phyloP scores from a whole-genome alignment of 345 rosid genomes.

The Sisymbrium altissimum region DNA sequence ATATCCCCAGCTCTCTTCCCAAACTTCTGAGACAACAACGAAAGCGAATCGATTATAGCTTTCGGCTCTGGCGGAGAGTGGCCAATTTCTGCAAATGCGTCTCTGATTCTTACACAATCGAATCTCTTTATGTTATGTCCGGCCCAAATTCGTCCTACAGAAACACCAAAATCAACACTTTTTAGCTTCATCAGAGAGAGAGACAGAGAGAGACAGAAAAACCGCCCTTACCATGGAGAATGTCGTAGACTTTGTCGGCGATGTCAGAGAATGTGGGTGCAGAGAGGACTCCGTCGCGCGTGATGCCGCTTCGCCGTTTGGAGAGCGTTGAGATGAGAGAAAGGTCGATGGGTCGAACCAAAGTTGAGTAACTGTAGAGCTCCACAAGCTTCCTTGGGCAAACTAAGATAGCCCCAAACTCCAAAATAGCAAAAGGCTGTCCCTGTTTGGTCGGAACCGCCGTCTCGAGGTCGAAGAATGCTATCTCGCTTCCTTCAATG shows the following conservation, averaged over 20 bases:
- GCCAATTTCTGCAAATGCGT: conserved; percentile 65
- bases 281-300: conserved; percentile 43
- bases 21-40: conserved; percentile 68
- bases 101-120: conserved; percentile 71
- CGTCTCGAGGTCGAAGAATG: conserved; percentile 81
- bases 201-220: not conserved
- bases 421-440: conserved; percentile 54
- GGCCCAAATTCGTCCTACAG: conserved; percentile 84
- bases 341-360: conserved; percentile 66
- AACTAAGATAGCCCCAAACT: conserved; percentile 86
- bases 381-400: conserved; percentile 73
- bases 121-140: conserved; percentile 85
- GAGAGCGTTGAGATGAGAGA: conserved; percentile 53
- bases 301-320: conserved; percentile 71
- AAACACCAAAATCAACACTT: conserved; percentile 9
- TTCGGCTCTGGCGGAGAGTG: conserved; percentile 66
- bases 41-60: conserved; percentile 67
- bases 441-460: conserved; percentile 61
- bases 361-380: conserved; percentile 65
- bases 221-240: conserved; percentile 62
- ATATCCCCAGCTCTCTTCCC: conserved; percentile 94
- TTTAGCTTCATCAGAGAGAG: not conserved
- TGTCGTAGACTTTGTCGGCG: conserved; percentile 59
- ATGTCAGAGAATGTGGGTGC: conserved; percentile 65
- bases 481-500: conserved; percentile 54